These are phyloP conservation scores for Alternaria alternata DNA, from an alignment of 2,329 filamentous ascomycete genomes.

Conservation along the genomic window DNA sequence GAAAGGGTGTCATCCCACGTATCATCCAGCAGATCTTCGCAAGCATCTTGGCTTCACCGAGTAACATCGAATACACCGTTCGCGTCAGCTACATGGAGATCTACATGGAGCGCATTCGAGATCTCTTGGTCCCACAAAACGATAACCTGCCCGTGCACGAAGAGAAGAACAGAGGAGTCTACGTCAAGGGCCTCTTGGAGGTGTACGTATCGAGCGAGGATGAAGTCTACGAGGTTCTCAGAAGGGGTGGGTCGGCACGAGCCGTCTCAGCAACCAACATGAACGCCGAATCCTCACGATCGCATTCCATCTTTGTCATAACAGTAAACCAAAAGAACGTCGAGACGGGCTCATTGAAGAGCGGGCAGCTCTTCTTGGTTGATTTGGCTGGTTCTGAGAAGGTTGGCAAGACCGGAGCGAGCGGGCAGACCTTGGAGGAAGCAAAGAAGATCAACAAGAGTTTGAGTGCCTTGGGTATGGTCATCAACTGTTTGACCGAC, in stretches of 20 bases:
- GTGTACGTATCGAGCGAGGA: conserved; percentile 95
- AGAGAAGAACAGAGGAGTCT: conserved; percentile 94
- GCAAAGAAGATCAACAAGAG: conserved; percentile 99
- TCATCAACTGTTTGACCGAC: conserved; percentile 96
- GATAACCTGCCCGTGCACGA: conserved; percentile 98
- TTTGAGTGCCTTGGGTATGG: conserved; percentile 96
- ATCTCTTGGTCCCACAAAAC: conserved; percentile 90
- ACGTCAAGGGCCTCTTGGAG: conserved; percentile 93
- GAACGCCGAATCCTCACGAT: conserved; percentile 98
- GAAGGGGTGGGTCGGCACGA: conserved; percentile 85
- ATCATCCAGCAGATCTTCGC: conserved; percentile 98
- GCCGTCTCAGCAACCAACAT: conserved; percentile 98
- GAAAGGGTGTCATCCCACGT: conserved; percentile 93
- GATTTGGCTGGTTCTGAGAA: conserved; percentile 99
- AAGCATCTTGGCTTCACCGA: conserved; percentile 89
- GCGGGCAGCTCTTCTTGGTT: conserved; percentile 94
- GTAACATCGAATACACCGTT: conserved; percentile 98
- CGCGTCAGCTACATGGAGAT: conserved; percentile 99
- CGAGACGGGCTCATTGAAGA: conserved; percentile 94
- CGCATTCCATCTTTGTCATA: conserved; percentile 97
- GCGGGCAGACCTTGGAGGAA: conserved; percentile 95
- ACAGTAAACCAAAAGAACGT: conserved; percentile 98
- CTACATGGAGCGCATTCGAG: conserved; percentile 98
- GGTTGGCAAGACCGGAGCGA: conserved; percentile 97
- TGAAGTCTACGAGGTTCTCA: conserved; percentile 97